Base-by-base conservation (phyloP, 2,329 filamentous ascomycete genomes). In the Epichloe amarillans region DNA sequence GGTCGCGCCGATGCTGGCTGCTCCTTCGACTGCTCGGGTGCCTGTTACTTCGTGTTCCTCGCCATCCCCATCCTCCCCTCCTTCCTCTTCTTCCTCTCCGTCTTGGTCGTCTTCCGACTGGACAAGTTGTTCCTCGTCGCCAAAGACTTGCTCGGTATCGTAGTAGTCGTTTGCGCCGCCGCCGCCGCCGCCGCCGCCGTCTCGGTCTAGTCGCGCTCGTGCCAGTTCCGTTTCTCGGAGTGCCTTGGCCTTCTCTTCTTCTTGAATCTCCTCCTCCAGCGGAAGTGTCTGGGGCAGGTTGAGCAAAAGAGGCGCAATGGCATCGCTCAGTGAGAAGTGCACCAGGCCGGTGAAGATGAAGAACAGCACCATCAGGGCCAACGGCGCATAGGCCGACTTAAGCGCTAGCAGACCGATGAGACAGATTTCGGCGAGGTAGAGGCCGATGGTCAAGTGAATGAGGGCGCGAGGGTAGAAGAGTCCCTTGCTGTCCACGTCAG, bases 401-500 rank as follows among this genome's bases (percentile, higher is more conserved):
- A 91, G 80, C 48, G 77, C 84, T 59, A 96, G 90, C 2, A 96
- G 74, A 47, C 89, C 90, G 56, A 95, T 84, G 62, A 96, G 73
- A 65, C 88, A 93, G 33, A 91, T 69, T 56, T 93, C 82, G 1
- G 84, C 80, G 37, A 96, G 74, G 64, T 97, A 96, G 47, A 94
- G 72, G 21, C 91, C 90, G 1, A 84, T 82, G 30, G 91, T 81
- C 46, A 94, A 79, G 52, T 96, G 90, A 64, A 94, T 84, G 48
- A 97, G 72, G 1, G 87, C 90, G n/a, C 84, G 84, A 1, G 88
- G 84, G 62, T 95, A 96, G 58, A 88, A 83, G 14, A 91, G 77
- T 15, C 91, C 90, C 62, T 94, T 88, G 38, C 87, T 95, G 63
- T 96, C 89, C 60, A 95, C 83, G 53, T 80, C 71, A 8, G 86